Evolutionary conservation across 1,284 basidiomycete species (phyloP).

Genomic region (Leccinum fuscescens): DNA sequence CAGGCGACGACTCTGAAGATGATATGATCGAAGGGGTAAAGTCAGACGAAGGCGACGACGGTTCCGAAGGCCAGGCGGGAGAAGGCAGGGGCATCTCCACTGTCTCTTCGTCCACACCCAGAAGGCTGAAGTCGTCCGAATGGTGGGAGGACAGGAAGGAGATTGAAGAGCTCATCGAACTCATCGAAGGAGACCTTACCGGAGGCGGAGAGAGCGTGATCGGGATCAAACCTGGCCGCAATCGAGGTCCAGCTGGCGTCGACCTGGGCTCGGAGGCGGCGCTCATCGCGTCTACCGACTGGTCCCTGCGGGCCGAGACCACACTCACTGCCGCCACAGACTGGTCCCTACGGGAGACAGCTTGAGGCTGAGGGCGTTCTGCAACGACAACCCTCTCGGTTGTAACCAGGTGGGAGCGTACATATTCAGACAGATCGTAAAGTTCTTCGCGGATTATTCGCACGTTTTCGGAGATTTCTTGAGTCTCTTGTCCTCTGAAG

Average conservation of each 20-base stretch:
- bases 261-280: conserved; percentile 23
- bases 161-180: conserved; percentile 47
- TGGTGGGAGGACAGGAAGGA: conserved; percentile 75
- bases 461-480: conserved; percentile 60
- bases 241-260: conserved; percentile 30
- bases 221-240: conserved; percentile 20
- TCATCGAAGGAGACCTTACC: conserved; percentile 43
- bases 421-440: conserved; percentile 49
- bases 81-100: conserved; percentile 21
- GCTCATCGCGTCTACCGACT: conserved; percentile 39
- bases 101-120: conserved; percentile 37
- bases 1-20: conserved; percentile 33
- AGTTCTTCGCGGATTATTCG: conserved; percentile 62
- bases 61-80: conserved; percentile 32
- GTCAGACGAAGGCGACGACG: conserved; percentile 34
- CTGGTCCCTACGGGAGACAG: conserved; percentile 39
- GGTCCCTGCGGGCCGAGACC: conserved; percentile 35
- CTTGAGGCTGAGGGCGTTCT: conserved; percentile 22
- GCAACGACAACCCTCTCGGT: conserved; percentile 17
- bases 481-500: conserved; percentile 55
- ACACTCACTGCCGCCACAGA: conserved; percentile 38
- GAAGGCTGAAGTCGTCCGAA: conserved; percentile 61
- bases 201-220: conserved; percentile 42
- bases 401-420: conserved; percentile 30
- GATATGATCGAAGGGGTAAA: conserved; percentile 35